These are phyloP conservation scores for Mikania micrantha DNA, from an alignment of 129 eudicot genomes.

Conservation along the genomic window DNA sequence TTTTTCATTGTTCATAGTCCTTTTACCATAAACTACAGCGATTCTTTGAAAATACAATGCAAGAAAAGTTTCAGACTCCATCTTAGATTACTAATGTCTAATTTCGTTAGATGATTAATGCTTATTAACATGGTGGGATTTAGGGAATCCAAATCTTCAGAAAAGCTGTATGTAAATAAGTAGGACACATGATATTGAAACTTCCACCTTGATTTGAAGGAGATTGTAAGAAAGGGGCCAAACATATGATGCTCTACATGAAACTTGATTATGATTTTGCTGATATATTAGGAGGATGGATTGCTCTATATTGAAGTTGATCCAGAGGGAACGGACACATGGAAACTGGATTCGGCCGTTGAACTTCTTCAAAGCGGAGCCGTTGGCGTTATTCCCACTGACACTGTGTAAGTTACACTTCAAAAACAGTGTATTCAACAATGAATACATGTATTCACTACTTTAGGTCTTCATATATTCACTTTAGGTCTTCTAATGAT, in stretches of 20 bases:
- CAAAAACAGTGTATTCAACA: neutral
- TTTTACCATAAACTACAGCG: too few relatives aligned
- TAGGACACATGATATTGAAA: neutral
- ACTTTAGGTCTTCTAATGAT: too few relatives aligned
- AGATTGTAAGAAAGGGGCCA: conserved; percentile 1
- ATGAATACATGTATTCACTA: neutral
- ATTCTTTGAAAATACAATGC: too few relatives aligned
- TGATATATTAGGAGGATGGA: conserved; percentile 41
- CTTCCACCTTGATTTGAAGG: neutral
- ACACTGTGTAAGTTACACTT: conserved; percentile 55
- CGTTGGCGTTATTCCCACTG: conserved; percentile 98
- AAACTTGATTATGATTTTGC: neutral
- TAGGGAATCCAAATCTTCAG: neutral
- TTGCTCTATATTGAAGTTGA: conserved; percentile 70
- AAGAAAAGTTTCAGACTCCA: too few relatives aligned
- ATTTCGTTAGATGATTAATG: neutral
- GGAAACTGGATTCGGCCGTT: conserved; percentile 79
- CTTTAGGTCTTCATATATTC: neutral
- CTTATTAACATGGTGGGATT: conserved; percentile 7
- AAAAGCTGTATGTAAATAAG: neutral
- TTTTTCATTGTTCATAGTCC: neutral
- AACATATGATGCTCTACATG: neutral
- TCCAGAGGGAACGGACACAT: conserved; percentile 57
- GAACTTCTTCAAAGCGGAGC: conserved; percentile 77
- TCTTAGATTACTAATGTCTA: too few relatives aligned